Conservation (phyloP, 2,329 filamentous ascomycete species). For the Talaromyces sp. region DNA sequence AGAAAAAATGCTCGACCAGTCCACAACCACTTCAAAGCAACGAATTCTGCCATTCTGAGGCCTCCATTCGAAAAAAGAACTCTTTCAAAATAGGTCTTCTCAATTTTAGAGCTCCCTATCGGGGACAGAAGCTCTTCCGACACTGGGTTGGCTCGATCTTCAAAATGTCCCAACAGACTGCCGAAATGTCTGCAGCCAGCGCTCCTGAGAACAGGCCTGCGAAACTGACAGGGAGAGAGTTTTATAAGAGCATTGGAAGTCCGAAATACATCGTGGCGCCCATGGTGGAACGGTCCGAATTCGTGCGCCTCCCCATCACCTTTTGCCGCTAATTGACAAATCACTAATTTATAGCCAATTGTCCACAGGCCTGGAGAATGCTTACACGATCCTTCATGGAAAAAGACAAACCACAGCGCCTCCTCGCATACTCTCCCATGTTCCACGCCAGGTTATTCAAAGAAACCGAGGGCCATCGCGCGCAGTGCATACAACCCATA, state of each 20-base stretch:
- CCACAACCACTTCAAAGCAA: not conserved
- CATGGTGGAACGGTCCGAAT: constrained; percentile 98
- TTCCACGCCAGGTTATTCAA: constrained; percentile 86
- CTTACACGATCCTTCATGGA: constrained; percentile 90
- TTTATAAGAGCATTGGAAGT: constrained; percentile 92
- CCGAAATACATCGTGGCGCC: constrained; percentile 89
- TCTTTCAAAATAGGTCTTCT: constrained; percentile 34
- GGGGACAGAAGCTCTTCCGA: constrained; percentile 29
- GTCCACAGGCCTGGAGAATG: constrained; percentile 82
- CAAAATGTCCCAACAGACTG: constrained; percentile 28
- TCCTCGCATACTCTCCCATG: constrained; percentile 95
- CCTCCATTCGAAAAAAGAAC: not conserved
- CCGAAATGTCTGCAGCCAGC: constrained; percentile 22
- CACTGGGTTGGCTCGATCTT: constrained; percentile 15
- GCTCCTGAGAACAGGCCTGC: constrained; percentile 22
- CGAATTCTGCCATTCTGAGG: not conserved
- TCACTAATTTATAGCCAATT: constrained; percentile 22
- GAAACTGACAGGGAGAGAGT: constrained; percentile 80
- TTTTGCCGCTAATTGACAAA: not conserved
- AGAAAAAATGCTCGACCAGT: not conserved
- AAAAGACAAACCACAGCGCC: constrained; percentile 58
- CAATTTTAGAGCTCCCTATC: constrained; percentile 27
- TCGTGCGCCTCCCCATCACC: constrained; percentile 58
- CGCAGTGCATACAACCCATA: constrained; percentile 74
- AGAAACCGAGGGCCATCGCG: constrained; percentile 73